phyloP scores from a whole-genome alignment of 106 monocot species.

The Agapanthus africanus region DNA sequence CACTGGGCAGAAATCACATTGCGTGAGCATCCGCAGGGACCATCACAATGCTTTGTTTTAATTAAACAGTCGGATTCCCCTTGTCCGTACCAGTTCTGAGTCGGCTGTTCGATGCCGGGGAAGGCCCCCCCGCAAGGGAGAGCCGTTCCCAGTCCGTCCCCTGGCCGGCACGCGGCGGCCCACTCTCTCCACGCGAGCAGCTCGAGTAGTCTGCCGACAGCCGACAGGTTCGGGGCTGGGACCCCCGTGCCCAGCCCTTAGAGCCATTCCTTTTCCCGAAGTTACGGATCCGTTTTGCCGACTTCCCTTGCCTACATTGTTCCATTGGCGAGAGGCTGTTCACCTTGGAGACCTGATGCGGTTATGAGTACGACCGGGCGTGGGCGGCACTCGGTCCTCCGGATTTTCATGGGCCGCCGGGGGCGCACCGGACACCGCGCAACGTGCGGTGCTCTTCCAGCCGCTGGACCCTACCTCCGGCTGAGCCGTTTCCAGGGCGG shows the following conservation, averaged over 20 bases:
- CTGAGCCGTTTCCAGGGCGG: slow-evolving; percentile 11
- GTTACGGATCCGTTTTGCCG: slow-evolving; percentile 30
- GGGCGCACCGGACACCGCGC: slow-evolving; percentile 15
- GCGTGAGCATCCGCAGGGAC: slow-evolving; percentile 15
- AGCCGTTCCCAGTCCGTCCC: slow-evolving; percentile 16
- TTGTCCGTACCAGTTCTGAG: slow-evolving; percentile 25
- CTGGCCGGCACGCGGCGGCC: slow-evolving; percentile 13
- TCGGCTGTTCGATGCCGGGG: slow-evolving; percentile 14
- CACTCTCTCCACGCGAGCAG: slow-evolving; percentile 13
- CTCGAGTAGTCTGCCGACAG: slow-evolving; percentile 24
- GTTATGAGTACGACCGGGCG: slow-evolving; percentile 27
- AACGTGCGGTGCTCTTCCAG: slow-evolving; percentile 23
- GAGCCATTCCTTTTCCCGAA: slow-evolving; percentile 34
- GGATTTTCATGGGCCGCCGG: slow-evolving; percentile 22
- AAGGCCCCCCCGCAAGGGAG: slow-evolving; percentile 1
- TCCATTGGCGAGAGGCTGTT: slow-evolving; percentile 27
- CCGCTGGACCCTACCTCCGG: slow-evolving; percentile 21
- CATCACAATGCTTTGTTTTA: slow-evolving; percentile 28
- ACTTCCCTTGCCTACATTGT: slow-evolving; percentile 39
- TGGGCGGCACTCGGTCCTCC: slow-evolving; percentile 19
- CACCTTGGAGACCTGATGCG: slow-evolving; percentile 34
- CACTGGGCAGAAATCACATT: slow-evolving; percentile 23
- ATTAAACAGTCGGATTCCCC: slow-evolving; percentile 27
- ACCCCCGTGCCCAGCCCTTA: slow-evolving; percentile 27
- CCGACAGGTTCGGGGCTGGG: slow-evolving; percentile 15